phyloP scores from a whole-genome alignment of 805 yeast species.

The Metschnikowia gelsemii region DNA sequence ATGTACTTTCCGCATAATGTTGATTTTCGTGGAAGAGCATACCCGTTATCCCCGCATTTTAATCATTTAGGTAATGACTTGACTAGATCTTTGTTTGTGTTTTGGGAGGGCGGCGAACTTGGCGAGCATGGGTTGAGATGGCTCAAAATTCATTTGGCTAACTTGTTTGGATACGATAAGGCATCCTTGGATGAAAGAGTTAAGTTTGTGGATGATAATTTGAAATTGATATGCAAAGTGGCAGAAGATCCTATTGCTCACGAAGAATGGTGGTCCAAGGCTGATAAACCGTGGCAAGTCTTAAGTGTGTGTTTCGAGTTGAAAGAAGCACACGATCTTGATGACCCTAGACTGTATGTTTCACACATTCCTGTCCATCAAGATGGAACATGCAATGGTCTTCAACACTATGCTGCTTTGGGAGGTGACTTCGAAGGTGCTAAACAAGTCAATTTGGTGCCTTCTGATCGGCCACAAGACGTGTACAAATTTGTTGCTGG shows the following conservation, averaged over 20 bases:
- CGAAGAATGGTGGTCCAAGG: conserved; percentile 64
- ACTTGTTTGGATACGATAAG: conserved; percentile 73
- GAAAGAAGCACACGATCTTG: conserved; percentile 55
- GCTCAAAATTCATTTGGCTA: conserved; percentile 75
- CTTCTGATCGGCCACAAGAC: conserved; percentile 73
- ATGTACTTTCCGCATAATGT: conserved; percentile 78
- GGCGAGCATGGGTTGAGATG: conserved; percentile 67
- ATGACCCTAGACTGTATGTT: conserved; percentile 62
- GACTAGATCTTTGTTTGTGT: conserved; percentile 66
- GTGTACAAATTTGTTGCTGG: conserved; percentile 71
- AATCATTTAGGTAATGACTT: conserved; percentile 80
- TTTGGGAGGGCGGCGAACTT: conserved; percentile 73
- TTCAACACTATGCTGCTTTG: conserved; percentile 83
- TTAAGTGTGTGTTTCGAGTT: conserved; percentile 69
- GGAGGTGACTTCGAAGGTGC: conserved; percentile 89
- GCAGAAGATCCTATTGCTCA: conserved; percentile 62
- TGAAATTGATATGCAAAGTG: conserved; percentile 53
- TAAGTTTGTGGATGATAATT: conserved; percentile 54
- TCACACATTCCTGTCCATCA: conserved; percentile 81
- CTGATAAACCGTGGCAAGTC: conserved; percentile 85
- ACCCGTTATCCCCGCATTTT: conserved; percentile 77
- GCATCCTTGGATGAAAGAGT: conserved; percentile 65
- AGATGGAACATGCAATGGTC: conserved; percentile 85
- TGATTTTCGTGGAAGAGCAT: conserved; percentile 83
- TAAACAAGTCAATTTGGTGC: conserved; percentile 69